Base-by-base conservation (phyloP, 352 stramenopile genomes). In the Stramenopiles sp. region DNA sequence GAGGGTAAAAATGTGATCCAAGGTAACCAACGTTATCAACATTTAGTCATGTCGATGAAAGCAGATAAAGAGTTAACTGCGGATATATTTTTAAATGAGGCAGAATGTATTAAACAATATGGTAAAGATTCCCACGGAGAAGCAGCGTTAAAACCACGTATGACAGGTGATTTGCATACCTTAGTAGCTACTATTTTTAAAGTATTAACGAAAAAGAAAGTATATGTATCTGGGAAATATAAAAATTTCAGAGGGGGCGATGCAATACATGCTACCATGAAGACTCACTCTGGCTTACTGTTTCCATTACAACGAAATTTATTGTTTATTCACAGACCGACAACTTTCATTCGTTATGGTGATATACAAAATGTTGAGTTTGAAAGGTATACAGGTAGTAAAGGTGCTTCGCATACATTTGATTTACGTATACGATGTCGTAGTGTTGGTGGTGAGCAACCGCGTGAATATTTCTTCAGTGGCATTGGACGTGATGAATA, bases 251-350 rank as follows among this genome's bases (percentile, higher is more conserved):
- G 84, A 77, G 90, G 89, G 78, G 88, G 93, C 79, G 88, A 92
- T 63, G 89, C 87, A 4, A 87, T 97, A 80, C 93, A 94, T 78
- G 96, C 91, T 79, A 88, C 91, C 43, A 85, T 96, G 74, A 96
- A 95, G 76, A 94, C 95, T 30, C 97, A 97, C 84, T 95, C 95
- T 81, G 96, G 96, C 30, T 88, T 97, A 79, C 86, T 99, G 7
- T 99, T 98, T 84, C 94, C 94, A 32, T 85, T 98, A 13, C 94
- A 98, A 81, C 98, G 80, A 79, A 38, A 63, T 82, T 98, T 99
- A 85, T 97, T 99, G 86, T 99, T 98, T 83, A 98, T 99, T 83
- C 94, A 99, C 88, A 98, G 98, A 85, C 96, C 96, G 30, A 97
- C 95, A 78, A 93, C 97, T 30, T 91, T 98, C 80, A 97, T 99